Evolutionary conservation across 176 grass and related monocot genomes (phyloP).

Genomic region (bread wheat (Triticum aestivum)): IWGSC_CS_RefSeq_v2.1 NC_057809.1:588396589-588397088

Average conservation of each 20-base stretch:
- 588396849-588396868: slow-evolving; percentile 83
- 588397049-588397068: background rate
- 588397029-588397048: background rate
- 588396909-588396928: background rate
- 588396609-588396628: background rate
- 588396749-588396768: slow-evolving; percentile 14
- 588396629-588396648: slow-evolving; percentile 15
- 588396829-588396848: slow-evolving; percentile 94
- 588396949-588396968: background rate
- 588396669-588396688: slow-evolving; percentile 64
- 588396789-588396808: background rate
- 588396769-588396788: background rate
- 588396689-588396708: slow-evolving; percentile 44
- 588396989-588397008: background rate
- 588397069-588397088: background rate
- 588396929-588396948: background rate
- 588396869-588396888: slow-evolving; percentile 88
- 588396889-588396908: slow-evolving; percentile 39
- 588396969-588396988: background rate
- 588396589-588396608: background rate
- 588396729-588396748: slow-evolving; percentile 42
- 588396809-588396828: slow-evolving; percentile 8
- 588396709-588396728: slow-evolving; percentile 36
- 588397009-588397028: background rate
- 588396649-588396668: background rate